Conservation (phyloP, 169 alveolate genomes). For the Cryptosporidium viatorum region DNA sequence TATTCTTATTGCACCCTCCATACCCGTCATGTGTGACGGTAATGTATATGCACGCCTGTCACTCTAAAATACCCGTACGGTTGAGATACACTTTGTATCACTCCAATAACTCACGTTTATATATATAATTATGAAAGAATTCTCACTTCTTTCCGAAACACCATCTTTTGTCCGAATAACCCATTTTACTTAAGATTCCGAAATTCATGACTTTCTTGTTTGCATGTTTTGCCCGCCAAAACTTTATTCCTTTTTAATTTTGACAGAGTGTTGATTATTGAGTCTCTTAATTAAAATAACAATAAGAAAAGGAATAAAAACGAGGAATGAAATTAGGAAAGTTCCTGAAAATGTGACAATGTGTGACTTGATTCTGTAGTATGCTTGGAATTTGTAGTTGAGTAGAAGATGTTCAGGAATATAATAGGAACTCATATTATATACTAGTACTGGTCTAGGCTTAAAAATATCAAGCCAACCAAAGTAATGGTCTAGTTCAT, state of each 20-base stretch:
- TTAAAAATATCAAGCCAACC: slow-evolving; percentile 72
- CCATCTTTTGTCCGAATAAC: neutral
- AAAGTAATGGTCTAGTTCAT: slow-evolving; percentile 13
- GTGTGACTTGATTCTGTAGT: slow-evolving; percentile 38
- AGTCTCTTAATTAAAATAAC: slow-evolving; percentile 14
- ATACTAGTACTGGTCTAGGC: slow-evolving; percentile 60
- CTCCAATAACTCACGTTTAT: neutral
- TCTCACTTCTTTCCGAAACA: neutral
- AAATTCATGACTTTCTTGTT: neutral
- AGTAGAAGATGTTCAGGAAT: slow-evolving; percentile 50
- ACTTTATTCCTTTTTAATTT: neutral
- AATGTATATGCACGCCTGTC: slow-evolving; percentile 30
- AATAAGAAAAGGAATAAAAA: slow-evolving; percentile 44
- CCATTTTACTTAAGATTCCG: slow-evolving; percentile 1
- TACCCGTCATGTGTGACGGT: slow-evolving; percentile 13
- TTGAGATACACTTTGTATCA: neutral
- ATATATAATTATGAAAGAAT: neutral
- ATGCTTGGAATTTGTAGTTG: slow-evolving; percentile 40
- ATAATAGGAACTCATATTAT: slow-evolving; percentile 27
- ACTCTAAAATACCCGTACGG: slow-evolving; percentile 13
- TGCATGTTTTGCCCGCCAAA: slow-evolving; percentile 25
- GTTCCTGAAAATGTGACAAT: slow-evolving; percentile 3
- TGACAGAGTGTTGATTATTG: neutral
- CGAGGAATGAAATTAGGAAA: slow-evolving; percentile 32
- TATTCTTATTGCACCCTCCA: slow-evolving; percentile 30